phyloP scores from a whole-genome alignment of 2,329 filamentous ascomycete species.

The Fusarium lateritium region DNA sequence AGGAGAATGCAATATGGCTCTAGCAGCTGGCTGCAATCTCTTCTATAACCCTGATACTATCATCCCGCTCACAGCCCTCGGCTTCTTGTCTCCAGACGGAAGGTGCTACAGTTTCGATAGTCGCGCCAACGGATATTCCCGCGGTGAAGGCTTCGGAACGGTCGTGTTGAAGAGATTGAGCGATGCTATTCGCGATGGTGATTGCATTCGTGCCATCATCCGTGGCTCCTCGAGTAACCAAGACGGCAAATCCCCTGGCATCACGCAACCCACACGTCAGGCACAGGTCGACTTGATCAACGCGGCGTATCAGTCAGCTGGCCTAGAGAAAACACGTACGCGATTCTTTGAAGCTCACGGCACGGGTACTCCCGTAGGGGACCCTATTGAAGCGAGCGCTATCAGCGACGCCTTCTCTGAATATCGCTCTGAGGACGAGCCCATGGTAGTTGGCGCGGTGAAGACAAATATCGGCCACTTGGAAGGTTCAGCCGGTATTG shows the following conservation, averaged over 20 bases:
- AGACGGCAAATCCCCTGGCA: conserved; percentile 9
- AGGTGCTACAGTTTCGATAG: conserved; percentile 12
- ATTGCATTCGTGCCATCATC: conserved; percentile 12
- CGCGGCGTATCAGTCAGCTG: background rate
- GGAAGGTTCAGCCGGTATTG: conserved; percentile 1
- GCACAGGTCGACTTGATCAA: conserved; percentile 14
- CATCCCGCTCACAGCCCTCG: conserved; percentile 8
- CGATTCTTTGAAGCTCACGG: conserved; percentile 14
- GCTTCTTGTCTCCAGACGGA: conserved; percentile 10
- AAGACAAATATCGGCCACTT: conserved; percentile 15
- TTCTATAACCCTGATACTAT: conserved; percentile 18
- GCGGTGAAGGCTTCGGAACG: conserved; percentile 6
- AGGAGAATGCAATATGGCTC: conserved; percentile 14
- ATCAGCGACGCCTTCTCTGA: conserved; percentile 13
- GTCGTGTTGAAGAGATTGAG: conserved; percentile 8
- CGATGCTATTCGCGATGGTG: conserved; percentile 9
- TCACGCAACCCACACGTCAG: conserved; percentile 8
- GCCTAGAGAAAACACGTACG: background rate
- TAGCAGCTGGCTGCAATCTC: conserved; percentile 10
- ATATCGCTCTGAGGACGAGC: background rate
- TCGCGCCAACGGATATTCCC: conserved; percentile 4
- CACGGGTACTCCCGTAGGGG: conserved; percentile 7
- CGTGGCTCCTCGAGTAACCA: conserved; percentile 15
- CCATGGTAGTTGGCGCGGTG: conserved; percentile 6
- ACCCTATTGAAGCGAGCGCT: conserved; percentile 14